Evolutionary conservation across 2,329 filamentous ascomycete genomes (phyloP).

Genomic region (Sporothrix euskadiensis): DNA sequence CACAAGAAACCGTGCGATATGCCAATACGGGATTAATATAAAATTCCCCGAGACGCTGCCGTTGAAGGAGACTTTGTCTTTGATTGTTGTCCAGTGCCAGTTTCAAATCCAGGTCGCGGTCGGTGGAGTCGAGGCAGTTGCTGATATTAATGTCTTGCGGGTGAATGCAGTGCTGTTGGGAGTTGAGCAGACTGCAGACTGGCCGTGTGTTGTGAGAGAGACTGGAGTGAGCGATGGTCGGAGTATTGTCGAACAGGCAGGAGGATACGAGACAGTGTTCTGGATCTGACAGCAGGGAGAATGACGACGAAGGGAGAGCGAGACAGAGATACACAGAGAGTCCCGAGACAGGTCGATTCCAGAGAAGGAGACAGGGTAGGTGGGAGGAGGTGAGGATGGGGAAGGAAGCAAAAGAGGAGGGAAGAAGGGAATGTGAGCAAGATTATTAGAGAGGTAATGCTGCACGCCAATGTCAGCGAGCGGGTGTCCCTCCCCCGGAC

Average conservation of each 20-base stretch:
- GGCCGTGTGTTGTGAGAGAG: background rate
- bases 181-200: background rate
- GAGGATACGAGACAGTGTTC: conserved; percentile 10
- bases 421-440: background rate
- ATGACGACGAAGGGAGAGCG: background rate
- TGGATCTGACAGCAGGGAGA: background rate
- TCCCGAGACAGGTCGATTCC: conserved; percentile 16
- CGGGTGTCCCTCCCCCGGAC: conserved; percentile 13
- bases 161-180: conserved; percentile 9
- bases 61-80: background rate
- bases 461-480: conserved; percentile 9
- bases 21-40: conserved; percentile 6
- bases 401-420: background rate
- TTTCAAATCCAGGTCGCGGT: background rate
- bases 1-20: no score
- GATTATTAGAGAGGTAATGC: conserved; percentile 11
- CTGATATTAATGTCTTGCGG: conserved; percentile 16
- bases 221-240: background rate
- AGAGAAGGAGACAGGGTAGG: background rate
- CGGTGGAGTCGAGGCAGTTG: background rate
- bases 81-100: background rate
- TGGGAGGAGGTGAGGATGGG: background rate
- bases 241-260: background rate
- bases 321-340: background rate
- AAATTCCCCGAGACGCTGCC: conserved; percentile 19